Base-by-base conservation (phyloP, 352 stramenopile genomes). In the Phytopythium boreale region DNA sequence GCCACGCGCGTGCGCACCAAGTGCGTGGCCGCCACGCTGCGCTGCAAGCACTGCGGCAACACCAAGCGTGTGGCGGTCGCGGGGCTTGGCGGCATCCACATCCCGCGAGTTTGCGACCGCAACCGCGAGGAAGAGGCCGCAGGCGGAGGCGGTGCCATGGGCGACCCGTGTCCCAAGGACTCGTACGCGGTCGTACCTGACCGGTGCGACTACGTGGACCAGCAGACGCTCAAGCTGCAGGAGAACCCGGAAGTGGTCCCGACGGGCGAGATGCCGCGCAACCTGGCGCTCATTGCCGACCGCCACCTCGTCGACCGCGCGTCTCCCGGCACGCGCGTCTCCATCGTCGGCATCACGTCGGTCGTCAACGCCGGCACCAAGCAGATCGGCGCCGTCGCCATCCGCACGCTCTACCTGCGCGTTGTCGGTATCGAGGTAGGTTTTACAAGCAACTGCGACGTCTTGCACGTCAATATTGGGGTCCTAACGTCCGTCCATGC, bases 181-280 rank as follows among this genome's bases (percentile, higher is more conserved):
- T 97, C 96, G 27, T 99, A 98, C 74, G 77, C 93, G 6, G 89
- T 99, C 4, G 64, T 99, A 26, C 93, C 97, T 0, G 97, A 99
- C 70, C 82, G 97, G 56, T 84, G 85, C 49, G 79, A 92, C 11
- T 99, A 99, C 71, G 92, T 99, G 0, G 97, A 99, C 76, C 94
- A 98, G 66, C 97, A 99, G 82, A 98, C 96, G n/a, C 77, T 99
- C 31, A 99, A 99, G 80, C 79, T 99, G 43, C 93, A 98, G 75
- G 93, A 98, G 68, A 96, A 80, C 75, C 97, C 78, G 0, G 97
- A 99, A 68, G 93, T 97, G 19, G 97, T 99, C 10, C 97, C 97
- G 0, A 99, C 97, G 6, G 97, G 97, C 29, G 97, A 99, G 73
- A 99, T 99, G 97, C 97, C 97, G 20, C 84, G 97, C 29, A 97